phyloP scores from a whole-genome alignment of 2,329 filamentous ascomycete species.

The Colletotrichum tropicicola region DNA sequence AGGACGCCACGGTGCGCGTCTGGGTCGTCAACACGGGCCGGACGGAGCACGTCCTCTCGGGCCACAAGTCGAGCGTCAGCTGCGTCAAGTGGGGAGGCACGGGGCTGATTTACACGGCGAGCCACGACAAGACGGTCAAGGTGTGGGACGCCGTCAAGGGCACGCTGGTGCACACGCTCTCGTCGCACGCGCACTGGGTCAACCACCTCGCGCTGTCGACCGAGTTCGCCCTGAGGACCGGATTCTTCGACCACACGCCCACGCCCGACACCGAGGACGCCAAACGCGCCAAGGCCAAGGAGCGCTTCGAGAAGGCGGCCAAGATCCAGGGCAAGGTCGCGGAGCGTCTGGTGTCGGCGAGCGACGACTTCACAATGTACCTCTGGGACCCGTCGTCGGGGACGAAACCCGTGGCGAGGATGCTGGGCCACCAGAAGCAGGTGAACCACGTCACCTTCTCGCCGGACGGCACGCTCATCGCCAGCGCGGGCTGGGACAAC shows the following conservation, averaged over 20 bases:
- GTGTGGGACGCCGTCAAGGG: conserved; percentile 87
- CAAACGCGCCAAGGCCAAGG: conserved; percentile 78
- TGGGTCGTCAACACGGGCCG: conserved; percentile 84
- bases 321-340: conserved; percentile 78
- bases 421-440: conserved; percentile 95
- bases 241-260: conserved; percentile 83
- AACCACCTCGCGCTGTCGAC: conserved; percentile 95
- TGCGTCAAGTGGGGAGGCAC: conserved; percentile 97
- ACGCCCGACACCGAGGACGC: conserved; percentile 75
- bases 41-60: conserved; percentile 84
- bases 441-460: conserved; percentile 97
- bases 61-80: conserved; percentile 88
- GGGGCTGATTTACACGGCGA: conserved; percentile 83
- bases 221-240: conserved; percentile 87
- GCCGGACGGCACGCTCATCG: conserved; percentile 87
- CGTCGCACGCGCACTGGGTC: conserved; percentile 90
- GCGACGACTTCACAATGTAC: conserved; percentile 96
- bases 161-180: conserved; percentile 80
- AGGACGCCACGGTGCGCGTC: conserved; percentile 87
- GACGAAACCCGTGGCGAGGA: conserved; percentile 85
- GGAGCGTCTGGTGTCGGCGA: conserved; percentile 88
- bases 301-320: conserved; percentile 87
- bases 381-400: conserved; percentile 86
- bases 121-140: conserved; percentile 91
- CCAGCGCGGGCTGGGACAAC: conserved; percentile 92